These are phyloP conservation scores for Dioscorea dumetorum DNA, from an alignment of 106 monocot species.

Conservation along the genomic window DNA sequence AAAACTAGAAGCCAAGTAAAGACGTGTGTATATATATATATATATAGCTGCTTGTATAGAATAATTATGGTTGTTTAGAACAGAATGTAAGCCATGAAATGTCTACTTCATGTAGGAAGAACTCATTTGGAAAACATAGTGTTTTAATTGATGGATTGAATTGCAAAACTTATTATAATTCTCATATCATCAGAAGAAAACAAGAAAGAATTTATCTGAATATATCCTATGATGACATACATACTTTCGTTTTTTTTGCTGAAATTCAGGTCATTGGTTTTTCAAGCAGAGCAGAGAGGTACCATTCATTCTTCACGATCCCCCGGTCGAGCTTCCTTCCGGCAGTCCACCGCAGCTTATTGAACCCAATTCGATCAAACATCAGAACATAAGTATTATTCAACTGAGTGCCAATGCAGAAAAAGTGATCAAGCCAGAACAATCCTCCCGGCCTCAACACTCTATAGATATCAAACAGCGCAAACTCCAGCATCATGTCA, in stretches of 20 bases:
- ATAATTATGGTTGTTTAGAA: too few relatives aligned
- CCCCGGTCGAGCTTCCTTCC: conserved; percentile 52
- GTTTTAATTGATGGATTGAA: too few relatives aligned
- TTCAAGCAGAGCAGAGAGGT: conserved; percentile 48
- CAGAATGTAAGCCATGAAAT: too few relatives aligned
- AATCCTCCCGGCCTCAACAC: conserved; percentile 44
- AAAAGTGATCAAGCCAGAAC: conserved; percentile 57
- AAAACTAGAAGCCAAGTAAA: conserved; percentile 29
- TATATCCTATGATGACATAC: too few relatives aligned
- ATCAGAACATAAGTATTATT: conserved; percentile 49
- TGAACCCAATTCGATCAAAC: conserved; percentile 40
- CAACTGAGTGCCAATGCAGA: conserved; percentile 40
- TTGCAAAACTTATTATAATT: too few relatives aligned
- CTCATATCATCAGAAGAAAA: too few relatives aligned
- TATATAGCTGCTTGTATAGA: too few relatives aligned
- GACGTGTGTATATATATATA: too few relatives aligned
- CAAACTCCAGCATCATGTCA: conserved; percentile 37
- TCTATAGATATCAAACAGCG: conserved; percentile 45
- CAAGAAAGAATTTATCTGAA: too few relatives aligned
- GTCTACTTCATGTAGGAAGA: too few relatives aligned
- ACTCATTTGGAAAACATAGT: too few relatives aligned
- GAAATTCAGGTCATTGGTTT: conserved; percentile 34
- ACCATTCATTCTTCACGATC: conserved; percentile 51
- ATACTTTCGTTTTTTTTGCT: too few relatives aligned
- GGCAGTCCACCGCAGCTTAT: conserved; percentile 31